Evolutionary conservation across 2,329 filamentous ascomycete species (phyloP), one percentile per base, ranked within the genome.

Genomic region (Monilinia polystroma): DNA sequence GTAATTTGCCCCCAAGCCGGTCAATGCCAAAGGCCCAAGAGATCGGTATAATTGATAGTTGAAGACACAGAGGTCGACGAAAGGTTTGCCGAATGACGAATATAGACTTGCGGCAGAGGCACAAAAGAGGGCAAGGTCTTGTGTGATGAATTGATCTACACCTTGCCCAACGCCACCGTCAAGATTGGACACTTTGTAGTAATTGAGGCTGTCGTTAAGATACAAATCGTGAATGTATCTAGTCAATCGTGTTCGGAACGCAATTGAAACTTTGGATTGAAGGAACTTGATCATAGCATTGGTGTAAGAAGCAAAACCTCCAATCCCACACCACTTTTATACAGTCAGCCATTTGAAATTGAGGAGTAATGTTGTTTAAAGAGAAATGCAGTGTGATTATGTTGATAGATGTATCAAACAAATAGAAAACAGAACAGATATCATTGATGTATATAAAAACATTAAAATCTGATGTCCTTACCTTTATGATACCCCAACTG

Each of bases 281-380:
- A 99, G 84, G 79, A 91, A 99, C 79, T 98, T 98, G 83, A 99
- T 99, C 90, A 96, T 97, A 65, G 94, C 93, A 78, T 99, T 99
- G 62, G 94, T 97, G 76, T 99, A 99, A 0, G 94, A 96, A 11
- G 93, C 94, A 70, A 98, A 88, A 2, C 91, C 92, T 53, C 95
- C 95, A 47, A 99, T 89, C 3, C 94, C 93, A 71, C 93, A 93
- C 95, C 95, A 99, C 83, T 87, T 63, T 60, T 64, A 11, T 63
- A 66, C 18, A 59, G 64, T 66, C 26, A 66, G 64, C 26, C 8
- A 16, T n/a, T 64, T 35, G 26, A 53, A 45, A n/a, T 43, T 29
- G 49, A 43, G 35, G 20, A 4, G 55, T 20, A 11, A 10, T 32
- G 11, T 3, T 20, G 14, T 16, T 26, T 12, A n/a, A 47, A 38